A percentile compares a stretch with the other conserved stretches of the same genome.
These are phyloP conservation scores for Samsoniella hepiali DNA, from an alignment of 2,329 filamentous ascomycete genomes.

Conservation along the genomic window DNA sequence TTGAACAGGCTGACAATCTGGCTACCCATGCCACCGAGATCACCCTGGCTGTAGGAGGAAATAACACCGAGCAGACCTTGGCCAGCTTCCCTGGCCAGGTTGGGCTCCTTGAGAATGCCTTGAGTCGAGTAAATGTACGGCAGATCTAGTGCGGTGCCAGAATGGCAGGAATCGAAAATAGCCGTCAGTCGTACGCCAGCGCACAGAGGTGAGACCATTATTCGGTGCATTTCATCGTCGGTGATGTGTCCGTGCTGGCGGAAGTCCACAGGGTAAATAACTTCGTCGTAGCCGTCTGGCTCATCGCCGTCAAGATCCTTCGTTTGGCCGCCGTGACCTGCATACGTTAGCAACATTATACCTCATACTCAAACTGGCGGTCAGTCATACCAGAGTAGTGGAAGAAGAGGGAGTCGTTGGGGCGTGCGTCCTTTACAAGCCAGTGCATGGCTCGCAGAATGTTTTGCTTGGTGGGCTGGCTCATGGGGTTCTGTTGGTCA, in stretches of 20 bases:
- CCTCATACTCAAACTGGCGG: too few species aligned
- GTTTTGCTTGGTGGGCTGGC: constrained; percentile 92
- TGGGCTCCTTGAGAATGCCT: constrained; percentile 65
- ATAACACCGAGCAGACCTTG: constrained; percentile 60
- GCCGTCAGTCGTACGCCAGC: constrained; percentile 57
- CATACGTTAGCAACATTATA: constrained; percentile 18
- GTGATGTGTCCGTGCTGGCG: constrained; percentile 75
- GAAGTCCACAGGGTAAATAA: constrained; percentile 82
- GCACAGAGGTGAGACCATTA: constrained; percentile 60
- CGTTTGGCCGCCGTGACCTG: constrained; percentile 77
- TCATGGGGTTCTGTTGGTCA: constrained; percentile 96
- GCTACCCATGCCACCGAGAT: constrained; percentile 77
- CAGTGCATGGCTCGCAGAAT: constrained; percentile 96
- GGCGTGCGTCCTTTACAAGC: constrained; percentile 88
- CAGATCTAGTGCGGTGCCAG: constrained; percentile 62
- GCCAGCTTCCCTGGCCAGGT: constrained; percentile 65
- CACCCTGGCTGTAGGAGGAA: constrained; percentile 62
- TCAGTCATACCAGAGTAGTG: constrained; percentile 79
- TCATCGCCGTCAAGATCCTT: constrained; percentile 77
- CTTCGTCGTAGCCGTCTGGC: constrained; percentile 77
- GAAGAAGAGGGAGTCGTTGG: constrained; percentile 95
- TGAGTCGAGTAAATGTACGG: constrained; percentile 69
- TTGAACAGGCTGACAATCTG: constrained; percentile 83
- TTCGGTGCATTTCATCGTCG: constrained; percentile 77
- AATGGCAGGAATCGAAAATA: constrained; percentile 66